Evolutionary conservation across 306 rosid genomes (phyloP).

Genomic region (Rosa multiflora): DNA sequence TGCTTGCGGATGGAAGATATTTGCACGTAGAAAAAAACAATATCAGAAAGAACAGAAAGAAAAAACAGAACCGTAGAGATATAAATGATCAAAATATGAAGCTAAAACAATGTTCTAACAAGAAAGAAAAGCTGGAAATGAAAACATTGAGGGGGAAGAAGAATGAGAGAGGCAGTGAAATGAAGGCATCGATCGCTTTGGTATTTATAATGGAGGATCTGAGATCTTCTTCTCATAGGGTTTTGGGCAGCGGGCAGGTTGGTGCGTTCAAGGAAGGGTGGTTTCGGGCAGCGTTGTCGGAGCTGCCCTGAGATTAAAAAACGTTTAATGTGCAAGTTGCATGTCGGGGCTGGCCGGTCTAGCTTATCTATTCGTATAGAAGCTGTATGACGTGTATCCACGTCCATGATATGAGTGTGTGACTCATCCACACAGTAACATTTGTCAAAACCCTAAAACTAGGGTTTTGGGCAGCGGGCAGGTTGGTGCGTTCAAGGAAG

Average conservation of each 20-base stretch:
- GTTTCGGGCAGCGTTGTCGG: background rate
- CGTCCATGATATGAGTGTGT: background rate
- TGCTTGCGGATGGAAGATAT: slow-evolving; percentile 90
- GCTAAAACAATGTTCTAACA: background rate
- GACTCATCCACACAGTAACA: background rate
- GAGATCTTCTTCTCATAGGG: slow-evolving; percentile 18
- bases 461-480: slow-evolving; percentile 42
- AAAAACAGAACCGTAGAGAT: background rate
- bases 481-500: slow-evolving; percentile 7
- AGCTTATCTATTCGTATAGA: background rate
- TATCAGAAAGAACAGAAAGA: background rate
- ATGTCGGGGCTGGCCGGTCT: background rate
- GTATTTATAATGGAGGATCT: slow-evolving; percentile 25
- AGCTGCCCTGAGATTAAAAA: slow-evolving; percentile 30
- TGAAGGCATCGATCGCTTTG: slow-evolving; percentile 4
- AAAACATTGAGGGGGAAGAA: background rate
- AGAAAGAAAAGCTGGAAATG: background rate
- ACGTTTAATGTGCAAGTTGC: slow-evolving; percentile 30
- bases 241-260: slow-evolving; percentile 41
- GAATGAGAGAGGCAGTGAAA: slow-evolving; percentile 1
- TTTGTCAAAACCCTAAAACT: background rate
- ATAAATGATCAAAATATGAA: background rate
- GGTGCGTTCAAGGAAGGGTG: slow-evolving; percentile 3
- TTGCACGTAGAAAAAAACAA: slow-evolving; percentile 32
- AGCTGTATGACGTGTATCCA: background rate